Base-by-base conservation (phyloP, 495 filamentous ascomycete genomes). In the Penicillium taxi region DNA sequence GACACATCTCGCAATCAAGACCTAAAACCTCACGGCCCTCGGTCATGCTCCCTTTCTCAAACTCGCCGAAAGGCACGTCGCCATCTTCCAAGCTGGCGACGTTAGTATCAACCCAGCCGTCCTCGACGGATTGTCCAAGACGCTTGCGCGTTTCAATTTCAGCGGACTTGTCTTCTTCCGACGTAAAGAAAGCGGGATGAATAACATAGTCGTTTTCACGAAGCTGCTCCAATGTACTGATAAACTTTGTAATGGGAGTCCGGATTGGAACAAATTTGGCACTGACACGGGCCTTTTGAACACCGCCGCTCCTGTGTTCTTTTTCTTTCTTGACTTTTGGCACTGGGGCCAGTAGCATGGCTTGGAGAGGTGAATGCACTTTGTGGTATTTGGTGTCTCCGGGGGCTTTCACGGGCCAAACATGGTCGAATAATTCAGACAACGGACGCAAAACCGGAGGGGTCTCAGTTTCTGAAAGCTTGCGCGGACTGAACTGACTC, bases 1-100 rank as follows among this genome's bases (percentile, higher is more conserved):
- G 73, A 50, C 87, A 94, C 91, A 98, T 98, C 55, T 98, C 91
- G 55, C 91, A 98, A 48, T 98, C 91, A 33, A 98, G 69, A 7
- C 86, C 80, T 15, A 91, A 59, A 5, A 96, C 64, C n/a, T 81
- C 75, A 26, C 84, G 76, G 13, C 89, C 93, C 9, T 75, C 85
- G 2, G 88, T 91, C 36, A 94, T 65, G 52, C 84, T 86, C 11
- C 86, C 91, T 44, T 77, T 58, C 56, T 91, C 70, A 26, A 93
- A 80, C 33, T 89, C 76, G 4, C 61, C 51, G 15, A 84, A 81
- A 1, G 79, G 77, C 1, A 81, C 67, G 29, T 73, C 56, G 0
- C 77, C 83, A n/a, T 80, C 80, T 30, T 80, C 77, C 12, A 83
- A 55, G 8, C 50, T 69, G 9, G 72, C 59, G n/a, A 94, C 74